A percentile compares a stretch with the other conserved stretches of the same genome.
Evolutionary conservation across 2,329 filamentous ascomycete genomes (phyloP).

Genomic region (Monosporascus sp.): DNA sequence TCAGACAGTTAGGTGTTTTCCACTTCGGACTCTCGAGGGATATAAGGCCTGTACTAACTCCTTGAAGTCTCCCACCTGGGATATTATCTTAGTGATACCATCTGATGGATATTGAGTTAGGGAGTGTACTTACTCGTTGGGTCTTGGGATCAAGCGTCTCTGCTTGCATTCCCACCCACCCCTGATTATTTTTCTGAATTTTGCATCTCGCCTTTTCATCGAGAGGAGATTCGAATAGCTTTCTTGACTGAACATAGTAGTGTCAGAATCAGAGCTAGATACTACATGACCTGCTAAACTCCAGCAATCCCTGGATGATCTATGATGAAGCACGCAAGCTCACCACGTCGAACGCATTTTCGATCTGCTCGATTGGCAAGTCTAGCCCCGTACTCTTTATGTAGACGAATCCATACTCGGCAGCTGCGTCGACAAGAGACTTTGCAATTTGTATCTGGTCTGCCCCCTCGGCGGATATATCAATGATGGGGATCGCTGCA

Average conservation of each 20-base stretch:
- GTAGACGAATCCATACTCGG: slow-evolving; percentile 84
- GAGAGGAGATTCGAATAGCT: slow-evolving; percentile 66
- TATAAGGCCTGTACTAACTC: slow-evolving; percentile 50
- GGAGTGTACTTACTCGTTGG: slow-evolving; percentile 57
- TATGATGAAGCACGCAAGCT: slow-evolving; percentile 9
- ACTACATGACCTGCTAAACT: neutral
- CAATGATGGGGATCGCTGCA: slow-evolving; percentile 71
- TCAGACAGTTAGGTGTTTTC: neutral
- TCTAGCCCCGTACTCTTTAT: slow-evolving; percentile 69
- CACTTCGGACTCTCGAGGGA: neutral
- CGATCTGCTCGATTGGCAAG: slow-evolving; percentile 62
- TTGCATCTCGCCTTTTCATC: slow-evolving; percentile 70
- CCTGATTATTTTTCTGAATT: slow-evolving; percentile 77
- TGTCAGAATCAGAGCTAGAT: neutral
- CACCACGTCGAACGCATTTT: slow-evolving; percentile 71
- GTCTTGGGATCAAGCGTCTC: slow-evolving; percentile 83
- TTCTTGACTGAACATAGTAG: slow-evolving; percentile 49
- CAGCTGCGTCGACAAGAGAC: slow-evolving; percentile 73
- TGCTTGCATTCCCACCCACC: slow-evolving; percentile 83
- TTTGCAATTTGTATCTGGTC: slow-evolving; percentile 55
- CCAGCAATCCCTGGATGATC: too few relatives aligned
- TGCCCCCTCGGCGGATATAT: slow-evolving; percentile 59
- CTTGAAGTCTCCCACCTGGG: slow-evolving; percentile 77
- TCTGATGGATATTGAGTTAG: neutral
- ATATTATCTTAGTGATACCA: neutral